These are phyloP conservation scores for Tetrahymena thermophila DNA, from an alignment of 73 alveolate species.

Conservation along the genomic window DNA sequence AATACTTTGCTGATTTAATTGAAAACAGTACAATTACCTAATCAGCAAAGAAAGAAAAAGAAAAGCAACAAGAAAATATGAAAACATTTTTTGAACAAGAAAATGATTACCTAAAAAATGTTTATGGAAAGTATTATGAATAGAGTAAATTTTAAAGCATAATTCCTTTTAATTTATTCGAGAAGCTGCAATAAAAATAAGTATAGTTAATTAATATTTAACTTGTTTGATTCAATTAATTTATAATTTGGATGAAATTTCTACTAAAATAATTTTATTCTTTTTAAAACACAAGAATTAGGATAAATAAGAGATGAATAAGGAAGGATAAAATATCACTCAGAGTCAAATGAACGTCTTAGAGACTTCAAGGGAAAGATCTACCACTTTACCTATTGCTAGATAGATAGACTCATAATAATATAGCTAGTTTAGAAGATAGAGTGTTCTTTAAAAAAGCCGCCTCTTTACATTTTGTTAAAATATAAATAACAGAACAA, in stretches of 20 bases:
- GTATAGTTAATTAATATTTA: neutral
- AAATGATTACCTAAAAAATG: neutral
- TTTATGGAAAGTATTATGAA: neutral
- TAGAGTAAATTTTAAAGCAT: neutral
- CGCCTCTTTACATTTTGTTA: neutral
- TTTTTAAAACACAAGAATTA: too few relatives aligned
- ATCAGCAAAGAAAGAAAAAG: neutral
- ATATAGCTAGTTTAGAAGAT: neutral
- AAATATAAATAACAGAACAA: neutral
- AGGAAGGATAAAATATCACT: neutral
- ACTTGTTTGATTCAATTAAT: neutral
- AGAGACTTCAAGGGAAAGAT: neutral
- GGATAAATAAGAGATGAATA: neutral
- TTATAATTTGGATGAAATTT: too few relatives aligned
- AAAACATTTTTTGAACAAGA: neutral
- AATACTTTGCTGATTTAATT: neutral
- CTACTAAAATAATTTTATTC: too few relatives aligned
- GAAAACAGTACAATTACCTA: neutral
- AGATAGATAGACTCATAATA: neutral
- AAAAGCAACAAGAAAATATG: neutral
- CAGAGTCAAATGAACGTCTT: neutral
- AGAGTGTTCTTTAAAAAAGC: neutral
- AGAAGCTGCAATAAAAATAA: neutral
- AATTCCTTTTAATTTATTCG: neutral
- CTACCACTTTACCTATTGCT: neutral